Base-by-base conservation (phyloP, 345 rosid species). In the Linum tenue region DNA sequence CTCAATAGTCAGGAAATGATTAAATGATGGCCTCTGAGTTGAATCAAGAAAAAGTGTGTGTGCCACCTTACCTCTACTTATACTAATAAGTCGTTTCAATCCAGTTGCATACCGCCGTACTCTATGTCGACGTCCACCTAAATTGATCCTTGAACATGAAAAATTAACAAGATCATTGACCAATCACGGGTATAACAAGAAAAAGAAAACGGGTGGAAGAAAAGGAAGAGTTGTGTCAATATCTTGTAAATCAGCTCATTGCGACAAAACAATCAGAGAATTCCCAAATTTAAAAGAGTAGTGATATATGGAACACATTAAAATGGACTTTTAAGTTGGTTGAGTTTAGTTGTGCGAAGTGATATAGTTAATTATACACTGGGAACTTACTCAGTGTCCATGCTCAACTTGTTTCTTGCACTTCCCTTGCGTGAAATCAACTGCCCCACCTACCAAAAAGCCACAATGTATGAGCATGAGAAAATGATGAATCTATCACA, bases 21-120 rank as follows among this genome's bases (percentile, higher is more conserved):
- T 22, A 22, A 22, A 22, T 22, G 31, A 22, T 22, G 31, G 31
- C 31, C 31, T 22, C 31, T 22, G 31, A 22, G 31, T 22, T 22
- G 31, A 22, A 22, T 22, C 31, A 22, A 6, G 16, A 4, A 6
- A 15, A 6, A 14, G 16, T 35, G 55, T 53, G 31, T 1, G 31
- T 22, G 31, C 31, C 31, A 73, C 78, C 79, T 73, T 73, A 92
- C 98, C 98, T 78, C 85, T 94, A 36, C 98, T 96, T 67, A 90
- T 90, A 72, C 75, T 87, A 72, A 92, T 85, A 9, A 92, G 85
- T 75, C 75, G 90, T 79, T 78, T 89, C 37, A 91, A 76, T 61
- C 89, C 98, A 67, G 65, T 71, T 7, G 98, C 98, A 79, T 90
- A 90, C n/a, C 86, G 85, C 84, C 97, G 79, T 59, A 92, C 90